These are phyloP conservation scores for Neodidymelliopsis sp. DNA, from an alignment of 2,329 filamentous ascomycete species.

Conservation along the genomic window DNA sequence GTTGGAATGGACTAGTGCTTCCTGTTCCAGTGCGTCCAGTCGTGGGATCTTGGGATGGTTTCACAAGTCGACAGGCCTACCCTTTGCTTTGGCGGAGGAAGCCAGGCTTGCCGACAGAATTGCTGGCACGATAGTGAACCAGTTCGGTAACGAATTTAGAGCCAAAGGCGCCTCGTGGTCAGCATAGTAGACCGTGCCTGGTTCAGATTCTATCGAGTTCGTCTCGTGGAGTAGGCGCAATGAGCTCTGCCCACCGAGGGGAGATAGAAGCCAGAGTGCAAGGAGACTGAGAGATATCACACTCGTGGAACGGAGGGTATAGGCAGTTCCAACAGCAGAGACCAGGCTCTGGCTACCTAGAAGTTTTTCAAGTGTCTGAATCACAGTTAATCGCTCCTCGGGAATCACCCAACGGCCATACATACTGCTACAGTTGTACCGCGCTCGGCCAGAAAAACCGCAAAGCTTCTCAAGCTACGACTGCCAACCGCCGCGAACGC, in stretches of 20 bases:
- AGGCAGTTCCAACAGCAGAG: slow-evolving; percentile 6
- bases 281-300: neutral
- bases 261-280: slow-evolving; percentile 6
- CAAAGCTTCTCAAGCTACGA: slow-evolving; percentile 7
- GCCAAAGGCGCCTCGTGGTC: neutral
- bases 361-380: slow-evolving; percentile 14
- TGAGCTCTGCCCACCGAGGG: slow-evolving; percentile 14
- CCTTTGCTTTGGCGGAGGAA: neutral
- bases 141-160: neutral
- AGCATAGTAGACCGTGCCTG: slow-evolving; percentile 1
- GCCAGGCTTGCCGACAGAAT: slow-evolving; percentile 10
- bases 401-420: neutral
- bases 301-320: slow-evolving; percentile 12
- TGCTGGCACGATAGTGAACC: neutral
- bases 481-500: slow-evolving; percentile 13
- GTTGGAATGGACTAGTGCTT: neutral
- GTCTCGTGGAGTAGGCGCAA: slow-evolving; percentile 6
- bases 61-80: slow-evolving; percentile 8
- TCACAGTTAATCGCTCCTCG: neutral
- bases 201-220: neutral
- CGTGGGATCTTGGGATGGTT: slow-evolving; percentile 16
- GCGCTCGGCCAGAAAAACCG: slow-evolving; percentile 1
- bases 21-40: slow-evolving; percentile 1
- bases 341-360: slow-evolving; percentile 20
- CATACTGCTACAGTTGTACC: slow-evolving; percentile 10